A percentile compares a stretch with the other conserved stretches of the same genome.
Evolutionary conservation across 2,329 filamentous ascomycete species (phyloP).

Genomic region (Dendrostoma leiphaemia): DNA sequence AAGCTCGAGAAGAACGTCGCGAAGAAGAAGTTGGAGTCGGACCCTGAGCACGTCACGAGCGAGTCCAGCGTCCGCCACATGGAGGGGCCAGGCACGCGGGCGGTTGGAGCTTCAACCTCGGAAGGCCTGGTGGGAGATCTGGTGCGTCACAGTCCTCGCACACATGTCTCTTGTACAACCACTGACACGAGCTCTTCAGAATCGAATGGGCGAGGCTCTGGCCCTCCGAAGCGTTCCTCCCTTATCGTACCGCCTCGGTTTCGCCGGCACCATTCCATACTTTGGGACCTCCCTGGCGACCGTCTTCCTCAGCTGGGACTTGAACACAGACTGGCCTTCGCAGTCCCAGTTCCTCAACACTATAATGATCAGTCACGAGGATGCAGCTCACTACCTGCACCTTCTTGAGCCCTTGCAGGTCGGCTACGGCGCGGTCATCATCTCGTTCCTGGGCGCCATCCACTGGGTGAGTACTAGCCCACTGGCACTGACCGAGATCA

Average conservation of each 20-base stretch:
- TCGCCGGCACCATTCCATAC: slow-evolving; percentile 82
- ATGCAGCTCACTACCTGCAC: slow-evolving; percentile 69
- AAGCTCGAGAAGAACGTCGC: slow-evolving; percentile 55
- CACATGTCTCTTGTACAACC: too few relatives aligned
- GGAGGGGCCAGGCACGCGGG: slow-evolving; percentile 28
- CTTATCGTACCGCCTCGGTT: slow-evolving; percentile 65
- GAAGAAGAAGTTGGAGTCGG: slow-evolving; percentile 53
- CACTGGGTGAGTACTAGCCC: slow-evolving; percentile 62
- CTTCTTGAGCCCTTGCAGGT: slow-evolving; percentile 84
- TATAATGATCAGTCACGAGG: slow-evolving; percentile 65
- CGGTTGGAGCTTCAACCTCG: slow-evolving; percentile 26
- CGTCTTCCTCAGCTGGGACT: slow-evolving; percentile 77
- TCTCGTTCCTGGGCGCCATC: slow-evolving; percentile 89
- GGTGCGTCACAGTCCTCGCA: slow-evolving; percentile 39
- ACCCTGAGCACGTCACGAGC: slow-evolving; percentile 59
- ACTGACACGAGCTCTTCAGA: too few relatives aligned
- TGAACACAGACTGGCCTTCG: slow-evolving; percentile 64
- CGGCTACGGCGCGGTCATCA: slow-evolving; percentile 87
- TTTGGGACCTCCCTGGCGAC: slow-evolving; percentile 80
- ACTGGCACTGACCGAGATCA: too few relatives aligned
- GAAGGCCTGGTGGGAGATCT: slow-evolving; percentile 47
- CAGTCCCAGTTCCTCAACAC: slow-evolving; percentile 64
- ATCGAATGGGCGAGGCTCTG: slow-evolving; percentile 68
- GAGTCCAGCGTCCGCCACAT: slow-evolving; percentile 55
- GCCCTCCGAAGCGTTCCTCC: slow-evolving; percentile 62